Base-by-base conservation (phyloP, 176 grass and related monocot genomes). In the Oryza glaberrima region DNA sequence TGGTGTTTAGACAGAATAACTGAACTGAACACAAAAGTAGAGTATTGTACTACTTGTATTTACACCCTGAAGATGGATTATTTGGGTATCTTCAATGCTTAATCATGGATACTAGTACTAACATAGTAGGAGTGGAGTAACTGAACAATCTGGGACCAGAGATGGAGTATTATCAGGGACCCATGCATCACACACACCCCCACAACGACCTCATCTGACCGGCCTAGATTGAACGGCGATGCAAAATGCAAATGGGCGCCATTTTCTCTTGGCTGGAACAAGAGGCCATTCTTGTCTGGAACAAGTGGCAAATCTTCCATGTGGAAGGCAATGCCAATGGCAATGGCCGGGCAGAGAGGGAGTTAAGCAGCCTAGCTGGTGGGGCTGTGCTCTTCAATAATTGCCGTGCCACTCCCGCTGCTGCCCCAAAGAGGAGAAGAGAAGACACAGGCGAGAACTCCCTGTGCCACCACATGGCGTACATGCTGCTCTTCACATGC, bases 401-500 rank as follows among this genome's bases (percentile, higher is more conserved):
- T 49, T 73, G 77, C 1, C 41, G 34, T 34, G 47, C 8, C 28
- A 20, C 16, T 23, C 3, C 12, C 12, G 49, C 68, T 35, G 34
- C 34, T 40, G 26, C 26, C 4, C 12, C 71, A 11, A 17, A 82
- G 69, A 46, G 68, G 52, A 56, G 51, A 19, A 4, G 48, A 16
- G 49, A 58, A 58, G 54, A 58, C 19, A n/a, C 6, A 63, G 58
- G 58, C 0, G 58, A 63, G n/a, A 58, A 10, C 28, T 28, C 9
- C 51, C 80, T 63, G 68, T 61, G 49, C 48, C 0, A 61, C n/a
- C 80, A 73, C 80, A 73, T 64, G 80, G 10, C 13, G 51, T 40
- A 32, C 38, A 26, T 4, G 45, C 36, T 14, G 54, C 25, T 25
- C 48, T 26, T 23, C 79, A 73, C 81, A 73, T 73, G 81, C 68